These are phyloP conservation scores for Collybiopsis confluens DNA, from an alignment of 768 basidiomycete genomes.

Conservation along the genomic window DNA sequence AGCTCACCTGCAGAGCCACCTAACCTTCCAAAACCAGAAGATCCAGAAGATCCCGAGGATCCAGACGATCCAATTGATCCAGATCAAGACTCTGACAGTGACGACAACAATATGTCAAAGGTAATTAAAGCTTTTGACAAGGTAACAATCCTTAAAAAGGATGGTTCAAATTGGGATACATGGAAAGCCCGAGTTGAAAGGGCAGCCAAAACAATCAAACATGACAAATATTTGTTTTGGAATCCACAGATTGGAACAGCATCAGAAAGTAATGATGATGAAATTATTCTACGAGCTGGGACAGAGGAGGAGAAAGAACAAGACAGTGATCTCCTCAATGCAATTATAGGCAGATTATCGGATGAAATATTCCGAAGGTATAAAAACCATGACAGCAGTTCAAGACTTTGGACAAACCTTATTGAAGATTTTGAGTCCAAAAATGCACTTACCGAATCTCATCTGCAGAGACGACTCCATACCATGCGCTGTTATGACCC, in stretches of 20 bases:
- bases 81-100: neutral
- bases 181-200: no score
- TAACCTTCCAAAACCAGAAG: neutral
- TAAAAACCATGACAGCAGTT: no score
- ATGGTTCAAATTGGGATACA: neutral
- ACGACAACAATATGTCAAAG: neutral
- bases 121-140: neutral
- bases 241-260: no score
- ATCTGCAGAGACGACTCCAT: neutral
- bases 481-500: neutral
- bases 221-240: no score
- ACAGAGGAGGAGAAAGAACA: neutral
- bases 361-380: neutral
- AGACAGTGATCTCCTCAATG: no score
- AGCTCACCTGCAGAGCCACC: neutral
- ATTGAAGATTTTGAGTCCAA: no score
- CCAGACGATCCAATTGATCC: no score
- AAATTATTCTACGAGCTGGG: neutral
- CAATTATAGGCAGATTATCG: neutral
- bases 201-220: no score
- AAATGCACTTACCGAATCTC: no score
- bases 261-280: no score
- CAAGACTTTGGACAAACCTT: no score
- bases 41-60: no score
- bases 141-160: neutral